A percentile compares a stretch with the other conserved stretches of the same genome.
Evolutionary conservation across 208 protist species (phyloP).

Genomic region (Naegleria gruberi): DNA sequence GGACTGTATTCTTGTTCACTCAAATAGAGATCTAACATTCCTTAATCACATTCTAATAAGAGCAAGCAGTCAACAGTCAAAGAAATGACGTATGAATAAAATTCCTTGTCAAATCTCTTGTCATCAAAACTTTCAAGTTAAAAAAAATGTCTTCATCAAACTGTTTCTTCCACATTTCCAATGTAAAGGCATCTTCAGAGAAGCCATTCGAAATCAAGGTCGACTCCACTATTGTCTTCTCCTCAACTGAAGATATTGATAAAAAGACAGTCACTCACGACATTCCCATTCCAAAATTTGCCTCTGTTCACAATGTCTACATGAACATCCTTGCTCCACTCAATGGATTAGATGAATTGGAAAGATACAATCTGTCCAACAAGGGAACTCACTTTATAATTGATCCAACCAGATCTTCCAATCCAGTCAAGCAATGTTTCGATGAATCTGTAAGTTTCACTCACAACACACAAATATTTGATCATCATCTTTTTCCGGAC

Average conservation of each 20-base stretch:
- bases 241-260: not conserved
- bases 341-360: not conserved
- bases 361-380: not conserved
- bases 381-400: not conserved
- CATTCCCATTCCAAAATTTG: not conserved
- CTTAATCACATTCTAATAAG: too few species aligned
- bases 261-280: not conserved
- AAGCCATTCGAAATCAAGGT: not conserved
- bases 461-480: too few species aligned
- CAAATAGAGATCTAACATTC: too few species aligned
- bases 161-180: not conserved
- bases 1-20: too few species aligned
- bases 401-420: not conserved
- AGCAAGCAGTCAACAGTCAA: too few species aligned
- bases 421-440: not conserved
- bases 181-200: not conserved
- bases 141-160: not conserved
- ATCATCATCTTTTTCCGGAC: too few species aligned
- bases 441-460: not conserved
- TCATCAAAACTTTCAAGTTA: not conserved
- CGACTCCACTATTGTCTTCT: not conserved
- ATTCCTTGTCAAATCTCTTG: not conserved
- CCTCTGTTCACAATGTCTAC: not conserved
- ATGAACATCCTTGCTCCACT: not conserved
- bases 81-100: too few species aligned